Conservation (phyloP, 2,329 filamentous ascomycete species). For the Pseudocercospora fuligena region DNA sequence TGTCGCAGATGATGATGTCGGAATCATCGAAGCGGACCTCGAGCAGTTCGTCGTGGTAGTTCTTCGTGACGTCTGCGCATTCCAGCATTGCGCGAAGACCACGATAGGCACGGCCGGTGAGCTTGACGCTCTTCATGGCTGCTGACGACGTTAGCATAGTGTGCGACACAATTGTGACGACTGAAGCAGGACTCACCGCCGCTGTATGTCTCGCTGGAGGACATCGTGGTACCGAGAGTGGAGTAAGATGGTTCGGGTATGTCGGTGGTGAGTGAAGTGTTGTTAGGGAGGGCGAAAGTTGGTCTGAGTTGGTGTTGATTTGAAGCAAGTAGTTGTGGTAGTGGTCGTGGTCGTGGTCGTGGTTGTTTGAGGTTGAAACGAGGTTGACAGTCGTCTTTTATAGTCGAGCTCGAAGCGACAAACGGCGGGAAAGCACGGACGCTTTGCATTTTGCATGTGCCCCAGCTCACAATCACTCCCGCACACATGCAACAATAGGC, state of each 20-base stretch:
- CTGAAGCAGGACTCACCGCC: neutral
- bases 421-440: neutral
- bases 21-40: neutral
- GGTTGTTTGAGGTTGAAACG: neutral
- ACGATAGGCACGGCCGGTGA: neutral
- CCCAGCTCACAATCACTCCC: neutral
- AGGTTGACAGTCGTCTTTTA: neutral
- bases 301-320: neutral
- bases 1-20: neutral
- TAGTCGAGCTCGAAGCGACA: neutral
- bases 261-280: neutral
- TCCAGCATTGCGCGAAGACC: neutral
- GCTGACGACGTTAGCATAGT: neutral
- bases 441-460: neutral
- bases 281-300: neutral
- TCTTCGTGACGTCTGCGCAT: neutral
- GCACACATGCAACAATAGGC: neutral
- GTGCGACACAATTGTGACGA: neutral
- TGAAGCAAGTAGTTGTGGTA: too few species aligned
- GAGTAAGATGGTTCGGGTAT: neutral
- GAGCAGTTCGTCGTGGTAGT: neutral
- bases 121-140: neutral
- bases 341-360: neutral
- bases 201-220: neutral
- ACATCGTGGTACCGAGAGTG: neutral